A percentile compares a stretch with the other conserved stretches of the same genome.
phyloP scores from a whole-genome alignment of 148 eudicot species.

The Camellia granthamiana region DNA sequence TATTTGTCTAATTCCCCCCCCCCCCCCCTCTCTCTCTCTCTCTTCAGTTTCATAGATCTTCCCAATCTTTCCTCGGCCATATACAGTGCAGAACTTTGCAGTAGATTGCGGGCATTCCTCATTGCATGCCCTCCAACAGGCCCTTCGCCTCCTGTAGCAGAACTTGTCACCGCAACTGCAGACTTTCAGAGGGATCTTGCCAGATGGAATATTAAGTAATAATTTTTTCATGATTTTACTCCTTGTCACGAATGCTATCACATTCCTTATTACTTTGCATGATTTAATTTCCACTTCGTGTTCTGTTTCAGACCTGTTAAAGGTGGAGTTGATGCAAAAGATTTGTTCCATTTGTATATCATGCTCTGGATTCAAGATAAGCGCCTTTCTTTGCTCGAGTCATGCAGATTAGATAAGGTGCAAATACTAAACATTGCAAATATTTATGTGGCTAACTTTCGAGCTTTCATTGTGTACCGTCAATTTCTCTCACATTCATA shows the following conservation, averaged over 20 bases:
- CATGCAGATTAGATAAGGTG: conserved; percentile 90
- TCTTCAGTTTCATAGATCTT: conserved; percentile 81
- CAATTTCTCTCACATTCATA: too few species aligned
- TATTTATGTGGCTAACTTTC: background rate
- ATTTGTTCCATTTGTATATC: conserved; percentile 84
- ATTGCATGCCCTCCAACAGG: conserved; percentile 85
- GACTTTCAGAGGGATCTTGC: conserved; percentile 88
- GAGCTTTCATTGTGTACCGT: too few species aligned
- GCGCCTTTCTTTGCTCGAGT: conserved; percentile 79
- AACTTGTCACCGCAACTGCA: conserved; percentile 82
- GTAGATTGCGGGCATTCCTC: conserved; percentile 71
- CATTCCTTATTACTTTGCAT: background rate
- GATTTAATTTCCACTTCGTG: background rate
- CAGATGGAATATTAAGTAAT: conserved; percentile 76
- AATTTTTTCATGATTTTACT: background rate
- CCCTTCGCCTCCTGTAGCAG: conserved; percentile 78
- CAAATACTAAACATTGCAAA: background rate
- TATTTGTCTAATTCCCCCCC: too few species aligned
- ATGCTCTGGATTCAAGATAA: conserved; percentile 92
- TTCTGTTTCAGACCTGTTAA: conserved; percentile 60
- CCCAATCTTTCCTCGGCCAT: conserved; percentile 88
- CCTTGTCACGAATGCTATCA: background rate
- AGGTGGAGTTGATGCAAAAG: conserved; percentile 95
- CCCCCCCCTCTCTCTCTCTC: background rate
- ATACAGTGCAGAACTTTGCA: conserved; percentile 78